These are phyloP conservation scores for Globisporangium solare DNA, from an alignment of 352 stramenopile genomes.

Conservation along the genomic window DNA sequence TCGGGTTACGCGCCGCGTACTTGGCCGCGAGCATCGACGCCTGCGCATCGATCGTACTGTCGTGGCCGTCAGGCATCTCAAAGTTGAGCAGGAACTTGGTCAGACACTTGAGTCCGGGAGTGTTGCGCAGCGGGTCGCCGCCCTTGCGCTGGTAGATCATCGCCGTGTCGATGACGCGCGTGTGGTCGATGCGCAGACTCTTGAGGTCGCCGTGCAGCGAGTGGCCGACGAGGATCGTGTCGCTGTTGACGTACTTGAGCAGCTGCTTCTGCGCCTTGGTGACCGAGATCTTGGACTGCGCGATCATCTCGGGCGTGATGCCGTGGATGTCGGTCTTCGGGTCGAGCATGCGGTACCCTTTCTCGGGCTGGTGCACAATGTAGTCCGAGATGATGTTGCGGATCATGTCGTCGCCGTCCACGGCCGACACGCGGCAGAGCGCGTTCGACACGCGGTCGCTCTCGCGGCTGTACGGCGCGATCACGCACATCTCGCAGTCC, in stretches of 20 bases:
- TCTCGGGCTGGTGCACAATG: constrained; percentile 78
- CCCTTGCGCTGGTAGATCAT: constrained; percentile 71
- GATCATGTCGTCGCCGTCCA: constrained; percentile 78
- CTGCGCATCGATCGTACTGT: constrained; percentile 84
- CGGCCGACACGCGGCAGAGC: constrained; percentile 74
- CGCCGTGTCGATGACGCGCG: constrained; percentile 78
- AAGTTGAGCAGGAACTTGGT: constrained; percentile 80
- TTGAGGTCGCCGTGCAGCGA: constrained; percentile 72
- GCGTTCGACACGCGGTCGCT: constrained; percentile 42
- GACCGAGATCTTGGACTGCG: constrained; percentile 68
- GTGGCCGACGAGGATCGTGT: constrained; percentile 84
- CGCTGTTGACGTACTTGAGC: constrained; percentile 76
- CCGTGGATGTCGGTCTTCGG: constrained; percentile 85
- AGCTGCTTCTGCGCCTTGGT: constrained; percentile 74
- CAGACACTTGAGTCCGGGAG: constrained; percentile 65
- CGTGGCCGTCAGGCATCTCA: constrained; percentile 81
- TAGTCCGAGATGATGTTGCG: constrained; percentile 68
- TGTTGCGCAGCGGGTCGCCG: constrained; percentile 26
- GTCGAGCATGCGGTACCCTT: constrained; percentile 52
- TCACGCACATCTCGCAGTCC: constrained; percentile 88
- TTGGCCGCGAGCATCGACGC: constrained; percentile 84
- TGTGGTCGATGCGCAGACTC: constrained; percentile 72
- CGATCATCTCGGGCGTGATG: constrained; percentile 68
- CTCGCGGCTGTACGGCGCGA: constrained; percentile 16
- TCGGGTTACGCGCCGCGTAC: constrained; percentile 52